phyloP scores from a whole-genome alignment of 73 alveolate species.

The Tetrahymena thermophila region DNA sequence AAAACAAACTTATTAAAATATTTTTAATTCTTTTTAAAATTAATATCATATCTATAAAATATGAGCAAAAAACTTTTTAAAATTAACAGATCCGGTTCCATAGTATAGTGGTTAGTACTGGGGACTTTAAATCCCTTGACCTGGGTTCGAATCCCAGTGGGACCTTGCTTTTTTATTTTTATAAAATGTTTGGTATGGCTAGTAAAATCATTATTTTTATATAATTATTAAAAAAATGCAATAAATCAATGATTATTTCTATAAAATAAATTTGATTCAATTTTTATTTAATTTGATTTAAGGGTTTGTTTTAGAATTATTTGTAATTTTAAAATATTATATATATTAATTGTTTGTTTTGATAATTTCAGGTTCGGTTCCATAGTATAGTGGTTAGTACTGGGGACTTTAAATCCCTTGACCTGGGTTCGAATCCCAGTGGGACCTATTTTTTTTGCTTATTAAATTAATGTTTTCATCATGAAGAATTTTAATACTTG shows the following conservation, averaged over 20 bases:
- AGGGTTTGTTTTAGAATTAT: no score
- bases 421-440: background rate
- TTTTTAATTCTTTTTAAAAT: no score
- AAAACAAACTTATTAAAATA: no score
- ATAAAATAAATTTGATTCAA: no score
- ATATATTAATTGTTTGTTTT: no score
- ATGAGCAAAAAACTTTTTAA: background rate
- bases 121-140: slow-evolving; percentile 4
- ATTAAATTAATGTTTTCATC: no score
- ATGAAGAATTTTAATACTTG: no score
- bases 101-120: slow-evolving; percentile 1
- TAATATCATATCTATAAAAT: background rate
- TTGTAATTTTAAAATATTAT: no score
- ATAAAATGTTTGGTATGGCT: background rate
- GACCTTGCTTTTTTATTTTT: background rate
- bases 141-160: slow-evolving; percentile 7
- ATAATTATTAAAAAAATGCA: no score
- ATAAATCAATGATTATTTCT: no score
- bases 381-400: background rate
- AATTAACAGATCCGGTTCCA: slow-evolving; percentile 1
- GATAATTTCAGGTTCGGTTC: background rate
- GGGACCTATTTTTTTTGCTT: background rate
- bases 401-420: background rate
- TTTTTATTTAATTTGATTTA: no score
- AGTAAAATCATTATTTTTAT: no score